Conservation (phyloP, 2,329 filamentous ascomycete species). For the Calonectria ilicicola region DNA sequence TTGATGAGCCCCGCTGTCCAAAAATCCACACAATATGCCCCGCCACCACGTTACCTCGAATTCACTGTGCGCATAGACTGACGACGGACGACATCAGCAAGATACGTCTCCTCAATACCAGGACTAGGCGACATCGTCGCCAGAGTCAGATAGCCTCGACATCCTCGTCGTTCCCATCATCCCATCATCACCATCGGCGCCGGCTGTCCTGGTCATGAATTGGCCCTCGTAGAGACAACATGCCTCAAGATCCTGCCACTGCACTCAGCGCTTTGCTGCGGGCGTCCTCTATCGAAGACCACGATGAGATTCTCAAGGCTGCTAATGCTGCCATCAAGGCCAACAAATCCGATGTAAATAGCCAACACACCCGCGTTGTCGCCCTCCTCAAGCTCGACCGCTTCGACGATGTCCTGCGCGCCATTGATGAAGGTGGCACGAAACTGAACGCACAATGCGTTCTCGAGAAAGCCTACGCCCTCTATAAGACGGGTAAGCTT, state of each 20-base stretch:
- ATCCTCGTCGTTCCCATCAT: neutral
- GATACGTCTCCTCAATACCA: constrained; percentile 11
- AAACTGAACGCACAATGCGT: constrained; percentile 70
- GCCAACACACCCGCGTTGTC: constrained; percentile 77
- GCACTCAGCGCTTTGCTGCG: constrained; percentile 67
- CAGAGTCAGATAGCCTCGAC: neutral
- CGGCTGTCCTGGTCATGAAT: constrained; percentile 39
- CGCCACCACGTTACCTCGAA: constrained; percentile 36
- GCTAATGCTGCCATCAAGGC: constrained; percentile 72
- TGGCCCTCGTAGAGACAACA: constrained; percentile 41
- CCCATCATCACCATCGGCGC: constrained; percentile 4
- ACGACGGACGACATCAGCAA: constrained; percentile 36
- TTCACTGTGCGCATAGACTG: constrained; percentile 17
- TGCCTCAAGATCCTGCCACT: constrained; percentile 61
- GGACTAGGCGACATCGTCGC: constrained; percentile 11
- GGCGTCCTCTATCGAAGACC: constrained; percentile 72
- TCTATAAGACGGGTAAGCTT: constrained; percentile 82
- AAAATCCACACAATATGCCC: constrained; percentile 42
- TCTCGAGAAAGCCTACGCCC: constrained; percentile 83
- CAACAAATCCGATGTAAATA: constrained; percentile 68
- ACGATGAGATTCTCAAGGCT: constrained; percentile 77
- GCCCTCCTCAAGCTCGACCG: constrained; percentile 86
- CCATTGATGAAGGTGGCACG: constrained; percentile 73
- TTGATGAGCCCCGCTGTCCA: constrained; percentile 43
- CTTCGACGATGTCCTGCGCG: constrained; percentile 80